phyloP scores from a whole-genome alignment of 257 asterid species.

The Paraleonurus japonicus region DNA sequence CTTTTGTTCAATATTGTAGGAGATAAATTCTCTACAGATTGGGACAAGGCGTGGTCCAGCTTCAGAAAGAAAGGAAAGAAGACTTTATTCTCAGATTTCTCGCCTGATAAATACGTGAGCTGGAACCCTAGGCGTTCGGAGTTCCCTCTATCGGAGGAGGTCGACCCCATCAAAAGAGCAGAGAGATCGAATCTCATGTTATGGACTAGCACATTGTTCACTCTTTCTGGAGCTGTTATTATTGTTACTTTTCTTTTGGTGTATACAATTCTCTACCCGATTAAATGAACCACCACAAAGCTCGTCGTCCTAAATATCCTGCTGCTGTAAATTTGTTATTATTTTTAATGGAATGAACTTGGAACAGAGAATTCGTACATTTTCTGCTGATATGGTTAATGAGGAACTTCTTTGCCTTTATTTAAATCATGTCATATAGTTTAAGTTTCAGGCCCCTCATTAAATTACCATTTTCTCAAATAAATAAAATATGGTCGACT shows the following conservation, averaged over 20 bases:
- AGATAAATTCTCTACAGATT: conserved; percentile 71
- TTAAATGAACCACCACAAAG: conserved; percentile 57
- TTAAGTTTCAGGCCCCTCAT: no score
- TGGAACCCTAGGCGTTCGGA: conserved; percentile 88
- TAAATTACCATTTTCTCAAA: no score
- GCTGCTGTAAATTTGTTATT: conserved; percentile 27
- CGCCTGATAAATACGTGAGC: conserved; percentile 79
- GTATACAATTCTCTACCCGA: conserved; percentile 64
- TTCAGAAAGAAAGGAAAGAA: conserved; percentile 81
- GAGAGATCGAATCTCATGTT: conserved; percentile 84
- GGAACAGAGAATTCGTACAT: conserved; percentile 11
- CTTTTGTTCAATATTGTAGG: conserved; percentile 35
- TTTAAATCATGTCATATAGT: no score
- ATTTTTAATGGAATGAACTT: not conserved
- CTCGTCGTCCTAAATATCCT: not conserved
- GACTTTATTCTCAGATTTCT: conserved; percentile 62
- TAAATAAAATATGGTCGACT: not conserved
- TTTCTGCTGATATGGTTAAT: not conserved
- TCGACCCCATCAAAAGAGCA: conserved; percentile 87
- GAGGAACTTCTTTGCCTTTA: not conserved
- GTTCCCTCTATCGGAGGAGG: conserved; percentile 84
- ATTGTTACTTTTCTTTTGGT: conserved; percentile 69
- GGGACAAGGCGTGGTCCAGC: conserved; percentile 97
- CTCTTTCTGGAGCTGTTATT: conserved; percentile 63
- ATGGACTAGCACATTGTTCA: conserved; percentile 87